Base-by-base conservation (phyloP, 768 basidiomycete genomes). In the Nevesoporus exiguus region DNA sequence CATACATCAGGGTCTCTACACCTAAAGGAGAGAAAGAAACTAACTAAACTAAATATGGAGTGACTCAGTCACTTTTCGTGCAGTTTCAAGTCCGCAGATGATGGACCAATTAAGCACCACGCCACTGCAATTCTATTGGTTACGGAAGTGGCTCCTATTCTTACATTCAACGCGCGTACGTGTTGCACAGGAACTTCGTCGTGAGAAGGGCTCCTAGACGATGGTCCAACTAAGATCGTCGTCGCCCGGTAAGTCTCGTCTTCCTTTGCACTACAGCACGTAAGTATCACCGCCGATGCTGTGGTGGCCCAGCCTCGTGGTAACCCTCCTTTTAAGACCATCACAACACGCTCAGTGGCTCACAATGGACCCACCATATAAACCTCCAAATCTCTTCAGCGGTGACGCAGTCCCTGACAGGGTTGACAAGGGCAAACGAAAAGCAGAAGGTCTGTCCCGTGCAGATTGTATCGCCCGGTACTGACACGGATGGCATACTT, bases 371-470 rank as follows among this genome's bases (percentile, higher is more conserved):
- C 19, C 40, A 37, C 5, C 29, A 13, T 22, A 39, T 8, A 54
- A 33, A 52, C 61, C 61, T 17, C 64, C 58, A 24, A 39, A 56
- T 10, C 7, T 60, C 21, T 66, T 65, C 13, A 1, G 2, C 3
- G 24, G 47, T 14, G 37, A 37, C 19, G 21, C 52, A 13, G 15
- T 0, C 24, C 34, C 64, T 15, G 47, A 17, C 9, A 54, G 21
- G 24, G 9, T 49, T 17, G 63, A 64, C 44, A 64, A 64, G 36
- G 64, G 64, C 5, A 63, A 64, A 39, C 49, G 15, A 50, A 64
- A 56, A 40, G 64, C 58, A 0, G 49, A 60, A 29, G 64, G 63
- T 60, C 13, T 22, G 51, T 43, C 17, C 42, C 22, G 8, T 22
- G n/a, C 11, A 1, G 6, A 41, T 22, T 0, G 21, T 29, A 6